Conservation (phyloP, 495 filamentous ascomycete genomes). For the Aspergillus mulundensis region DNA sequence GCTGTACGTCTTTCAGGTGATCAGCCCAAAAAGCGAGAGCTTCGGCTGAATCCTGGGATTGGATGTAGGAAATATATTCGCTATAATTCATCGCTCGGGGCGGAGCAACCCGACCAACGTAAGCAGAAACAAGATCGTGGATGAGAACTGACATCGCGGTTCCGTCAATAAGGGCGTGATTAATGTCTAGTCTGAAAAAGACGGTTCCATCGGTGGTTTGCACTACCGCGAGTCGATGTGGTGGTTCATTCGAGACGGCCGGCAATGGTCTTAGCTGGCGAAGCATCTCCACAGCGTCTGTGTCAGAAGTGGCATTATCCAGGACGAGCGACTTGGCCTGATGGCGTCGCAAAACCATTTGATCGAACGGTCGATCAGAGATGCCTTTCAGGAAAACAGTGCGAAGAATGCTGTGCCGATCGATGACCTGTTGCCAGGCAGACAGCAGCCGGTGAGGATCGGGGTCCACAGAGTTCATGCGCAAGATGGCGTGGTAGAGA, state of each 20-base stretch:
- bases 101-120: constrained; percentile 1
- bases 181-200: constrained; percentile 39
- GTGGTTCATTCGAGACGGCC: neutral
- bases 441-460: constrained; percentile 25
- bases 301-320: neutral
- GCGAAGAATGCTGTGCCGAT: constrained; percentile 42
- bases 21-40: constrained; percentile 3
- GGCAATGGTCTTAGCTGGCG: neutral
- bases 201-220: constrained; percentile 14
- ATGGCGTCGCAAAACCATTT: neutral
- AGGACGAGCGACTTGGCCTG: neutral
- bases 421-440: constrained; percentile 50
- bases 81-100: neutral
- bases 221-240: neutral
- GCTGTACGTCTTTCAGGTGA: constrained; percentile 25
- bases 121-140: constrained; percentile 20
- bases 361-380: neutral
- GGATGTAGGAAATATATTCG: neutral
- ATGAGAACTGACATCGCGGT: constrained; percentile 24
- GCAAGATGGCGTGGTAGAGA: neutral
- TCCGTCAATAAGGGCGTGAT: constrained; percentile 38
- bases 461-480: neutral
- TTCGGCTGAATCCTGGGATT: neutral
- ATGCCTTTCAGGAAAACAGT: constrained; percentile 40
- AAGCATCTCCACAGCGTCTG: neutral